A percentile compares a stretch with the other conserved stretches of the same genome.
Evolutionary conservation across 108 stramenopile species (phyloP).

Genomic region (Cyclotella kingstonii): DNA sequence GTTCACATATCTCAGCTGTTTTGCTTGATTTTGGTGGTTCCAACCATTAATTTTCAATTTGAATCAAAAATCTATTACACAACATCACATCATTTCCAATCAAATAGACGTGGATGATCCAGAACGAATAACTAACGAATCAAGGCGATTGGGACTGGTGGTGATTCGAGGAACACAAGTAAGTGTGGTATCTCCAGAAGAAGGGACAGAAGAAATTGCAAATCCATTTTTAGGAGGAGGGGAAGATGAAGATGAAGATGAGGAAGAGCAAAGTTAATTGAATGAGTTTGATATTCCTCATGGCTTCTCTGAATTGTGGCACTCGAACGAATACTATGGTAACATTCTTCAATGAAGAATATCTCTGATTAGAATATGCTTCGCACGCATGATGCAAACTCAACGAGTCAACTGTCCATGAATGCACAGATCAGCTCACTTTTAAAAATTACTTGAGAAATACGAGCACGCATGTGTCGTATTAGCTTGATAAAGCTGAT

Average conservation of each 20-base stretch:
- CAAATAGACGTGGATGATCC: conserved; percentile 62
- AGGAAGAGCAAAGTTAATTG: not conserved
- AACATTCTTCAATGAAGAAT: too few species aligned
- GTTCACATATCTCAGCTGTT: too few species aligned
- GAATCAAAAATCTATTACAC: not conserved
- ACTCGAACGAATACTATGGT: too few species aligned
- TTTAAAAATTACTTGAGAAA: too few species aligned
- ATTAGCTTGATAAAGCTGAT: too few species aligned
- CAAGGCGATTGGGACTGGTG: conserved; percentile 70
- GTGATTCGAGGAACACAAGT: conserved; percentile 88
- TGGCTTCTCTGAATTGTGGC: too few species aligned
- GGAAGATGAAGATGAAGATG: conserved; percentile 51
- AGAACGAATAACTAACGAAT: conserved; percentile 63
- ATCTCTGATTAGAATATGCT: too few species aligned
- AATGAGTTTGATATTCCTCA: not conserved
- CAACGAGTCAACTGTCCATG: too few species aligned
- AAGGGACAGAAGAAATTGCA: conserved; percentile 87
- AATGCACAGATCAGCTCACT: too few species aligned
- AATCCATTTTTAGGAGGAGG: conserved; percentile 75
- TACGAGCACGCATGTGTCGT: too few species aligned
- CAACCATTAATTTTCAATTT: not conserved
- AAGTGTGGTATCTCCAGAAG: conserved; percentile 78
- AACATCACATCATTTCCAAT: not conserved
- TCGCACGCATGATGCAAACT: too few species aligned
- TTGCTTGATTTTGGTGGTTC: too few species aligned